Base-by-base conservation (phyloP, 495 filamentous ascomycete species). In the Neurospora sublineolata region DNA sequence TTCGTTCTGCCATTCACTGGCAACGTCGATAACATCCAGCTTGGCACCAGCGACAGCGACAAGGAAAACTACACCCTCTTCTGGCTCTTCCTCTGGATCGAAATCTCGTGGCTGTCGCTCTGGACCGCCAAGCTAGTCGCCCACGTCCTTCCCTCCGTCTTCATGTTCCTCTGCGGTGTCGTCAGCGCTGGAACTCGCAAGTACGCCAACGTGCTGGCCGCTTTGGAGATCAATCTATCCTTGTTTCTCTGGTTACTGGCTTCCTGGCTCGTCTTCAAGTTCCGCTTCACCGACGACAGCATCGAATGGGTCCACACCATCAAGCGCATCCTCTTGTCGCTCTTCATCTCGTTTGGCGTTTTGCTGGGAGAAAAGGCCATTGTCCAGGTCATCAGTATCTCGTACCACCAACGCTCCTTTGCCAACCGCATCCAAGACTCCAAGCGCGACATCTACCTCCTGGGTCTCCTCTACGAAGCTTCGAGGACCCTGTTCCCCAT, bases 371-470 rank as follows among this genome's bases (percentile, higher is more conserved):
- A 97, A 79, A 96, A 96, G 78, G 79, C 92, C 40, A 80, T 97
- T 33, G 90, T 98, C 40, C 95, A 97, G 82, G 84, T 97, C 41
- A 97, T 98, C 78, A 94, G 92, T 64, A 93, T 99, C 77, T 90
- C 90, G 72, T 99, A 99, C 79, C 94, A 99, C 80, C 91, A 93
- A 72, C 91, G 94, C 75, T 95, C 97, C 73, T 98, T 98, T 80
- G 89, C 93, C 72, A 83, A 86, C 37, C 89, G 92, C 72, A 97
- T 99, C 83, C 91, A 93, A 74, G 88, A 92, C 58, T 95, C 93
- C 40, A 98, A 99, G 81, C 91, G 87, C 72, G 91, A 93, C 71
- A 85, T 97, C 60, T 84, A 86, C 73, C 87, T 97, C 23, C 83
- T 99, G 4, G 88, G 91, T 16, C 81, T 93, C 12, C 87, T 99